Conservation (phyloP, 2,329 filamentous ascomycete genomes). For the Microsporum audouinii region DNA sequence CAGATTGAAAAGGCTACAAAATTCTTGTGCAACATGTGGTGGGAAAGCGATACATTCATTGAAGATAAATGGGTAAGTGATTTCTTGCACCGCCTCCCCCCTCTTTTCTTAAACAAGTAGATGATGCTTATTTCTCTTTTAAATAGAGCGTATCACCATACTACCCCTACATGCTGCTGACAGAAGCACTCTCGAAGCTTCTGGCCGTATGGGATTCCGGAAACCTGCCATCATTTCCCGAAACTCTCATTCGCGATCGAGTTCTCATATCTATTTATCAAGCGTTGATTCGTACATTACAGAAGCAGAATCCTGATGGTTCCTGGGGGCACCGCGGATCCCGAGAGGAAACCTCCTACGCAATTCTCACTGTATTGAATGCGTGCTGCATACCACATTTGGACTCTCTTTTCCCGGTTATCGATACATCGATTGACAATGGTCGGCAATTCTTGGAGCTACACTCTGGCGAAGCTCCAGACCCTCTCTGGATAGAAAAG, state of each 20-base stretch:
- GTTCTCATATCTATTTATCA: neutral
- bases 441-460: neutral
- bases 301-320: slow-evolving; percentile 11
- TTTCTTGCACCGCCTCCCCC: no score
- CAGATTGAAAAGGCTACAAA: slow-evolving; percentile 22
- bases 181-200: slow-evolving; percentile 12
- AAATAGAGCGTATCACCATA: slow-evolving; percentile 13
- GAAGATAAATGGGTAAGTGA: slow-evolving; percentile 21
- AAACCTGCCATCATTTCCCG: slow-evolving; percentile 6
- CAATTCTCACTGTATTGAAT: slow-evolving; percentile 12
- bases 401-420: neutral
- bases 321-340: slow-evolving; percentile 14
- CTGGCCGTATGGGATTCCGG: slow-evolving; percentile 9
- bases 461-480: neutral
- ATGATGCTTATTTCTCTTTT: neutral
- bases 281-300: slow-evolving; percentile 4
- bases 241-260: slow-evolving; percentile 6
- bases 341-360: slow-evolving; percentile 17
- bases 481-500: slow-evolving; percentile 18
- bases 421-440: neutral
- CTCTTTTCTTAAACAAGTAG: neutral
- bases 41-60: slow-evolving; percentile 15
- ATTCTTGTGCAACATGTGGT: slow-evolving; percentile 21
- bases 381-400: slow-evolving; percentile 1
- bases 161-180: slow-evolving; percentile 16